Conservation (phyloP, 1,139 yeast species). For the Meyerozyma guilliermondii region DNA sequence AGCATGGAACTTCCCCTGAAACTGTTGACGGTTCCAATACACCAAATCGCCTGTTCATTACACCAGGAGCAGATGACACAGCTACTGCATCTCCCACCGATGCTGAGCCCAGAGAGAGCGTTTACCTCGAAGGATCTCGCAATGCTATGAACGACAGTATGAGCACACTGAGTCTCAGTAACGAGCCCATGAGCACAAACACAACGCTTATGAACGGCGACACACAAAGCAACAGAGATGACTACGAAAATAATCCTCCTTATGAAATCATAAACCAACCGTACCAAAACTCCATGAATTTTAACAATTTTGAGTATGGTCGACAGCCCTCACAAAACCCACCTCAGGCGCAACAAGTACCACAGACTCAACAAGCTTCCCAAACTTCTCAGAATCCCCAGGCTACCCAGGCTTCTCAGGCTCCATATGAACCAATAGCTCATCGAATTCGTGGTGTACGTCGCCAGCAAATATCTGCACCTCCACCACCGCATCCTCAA, state of each 20-base stretch:
- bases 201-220: slow-evolving; percentile 2
- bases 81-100: neutral
- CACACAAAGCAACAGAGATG: neutral
- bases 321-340: neutral
- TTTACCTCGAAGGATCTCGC: neutral
- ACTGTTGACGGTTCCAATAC: neutral
- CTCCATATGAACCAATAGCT: neutral
- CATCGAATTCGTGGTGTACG: neutral
- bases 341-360: neutral
- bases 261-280: neutral
- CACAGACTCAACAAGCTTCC: neutral
- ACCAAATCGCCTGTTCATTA: neutral
- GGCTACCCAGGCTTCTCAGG: neutral
- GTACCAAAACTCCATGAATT: neutral
- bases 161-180: neutral
- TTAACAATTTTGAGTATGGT: neutral
- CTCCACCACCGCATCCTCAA: neutral
- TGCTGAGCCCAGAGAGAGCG: neutral
- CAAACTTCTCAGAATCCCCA: too few relatives aligned
- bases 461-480: neutral
- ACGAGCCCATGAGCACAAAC: neutral
- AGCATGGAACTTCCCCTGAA: slow-evolving; percentile 22
- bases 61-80: neutral
- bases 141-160: neutral
- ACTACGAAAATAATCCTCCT: neutral